Conservation (phyloP, 2,329 filamentous ascomycete species). For the Microcyclospora tardicrescens region DNA sequence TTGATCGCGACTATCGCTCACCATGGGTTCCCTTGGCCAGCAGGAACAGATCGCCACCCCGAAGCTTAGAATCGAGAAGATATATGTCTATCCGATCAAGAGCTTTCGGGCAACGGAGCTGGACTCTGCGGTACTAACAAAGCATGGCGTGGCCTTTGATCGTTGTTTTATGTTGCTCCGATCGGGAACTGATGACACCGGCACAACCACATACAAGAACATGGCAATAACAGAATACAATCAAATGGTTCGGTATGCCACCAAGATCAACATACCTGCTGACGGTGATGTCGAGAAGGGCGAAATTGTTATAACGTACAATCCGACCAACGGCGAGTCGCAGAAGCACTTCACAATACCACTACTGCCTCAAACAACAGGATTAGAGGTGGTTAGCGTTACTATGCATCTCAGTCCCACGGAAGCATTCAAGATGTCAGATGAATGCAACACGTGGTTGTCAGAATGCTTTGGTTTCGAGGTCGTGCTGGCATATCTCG, state of each 20-base stretch:
- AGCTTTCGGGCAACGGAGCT: conserved; percentile 29
- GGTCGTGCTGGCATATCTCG: conserved; percentile 32
- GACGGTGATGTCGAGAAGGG: conserved; percentile 17
- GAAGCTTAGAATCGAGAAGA: conserved; percentile 21
- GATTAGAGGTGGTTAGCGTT: conserved; percentile 26
- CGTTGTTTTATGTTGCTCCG: conserved; percentile 32
- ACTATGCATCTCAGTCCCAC: conserved; percentile 32
- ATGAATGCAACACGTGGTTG: conserved; percentile 32
- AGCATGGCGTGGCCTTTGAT: conserved; percentile 34
- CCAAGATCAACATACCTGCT: conserved; percentile 22
- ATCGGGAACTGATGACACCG: conserved; percentile 18
- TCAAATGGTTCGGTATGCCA: conserved; percentile 30
- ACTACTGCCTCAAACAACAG: conserved; percentile 24
- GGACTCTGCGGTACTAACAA: conserved; percentile 27
- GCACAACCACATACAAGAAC: conserved; percentile 22
- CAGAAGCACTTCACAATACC: conserved; percentile 26
- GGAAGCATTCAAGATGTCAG: conserved; percentile 30
- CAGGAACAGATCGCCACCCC: too few relatives aligned
- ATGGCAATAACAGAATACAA: conserved; percentile 30
- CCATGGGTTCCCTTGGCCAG: too few relatives aligned
- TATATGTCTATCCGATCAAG: conserved; percentile 38
- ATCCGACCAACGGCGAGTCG: conserved; percentile 20
- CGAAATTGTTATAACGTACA: conserved; percentile 27
- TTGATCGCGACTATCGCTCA: too few relatives aligned
- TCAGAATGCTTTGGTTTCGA: conserved; percentile 30